Evolutionary conservation across 2,329 filamentous ascomycete species (phyloP).

Genomic region (Scedosporium aurantiacum): DNA sequence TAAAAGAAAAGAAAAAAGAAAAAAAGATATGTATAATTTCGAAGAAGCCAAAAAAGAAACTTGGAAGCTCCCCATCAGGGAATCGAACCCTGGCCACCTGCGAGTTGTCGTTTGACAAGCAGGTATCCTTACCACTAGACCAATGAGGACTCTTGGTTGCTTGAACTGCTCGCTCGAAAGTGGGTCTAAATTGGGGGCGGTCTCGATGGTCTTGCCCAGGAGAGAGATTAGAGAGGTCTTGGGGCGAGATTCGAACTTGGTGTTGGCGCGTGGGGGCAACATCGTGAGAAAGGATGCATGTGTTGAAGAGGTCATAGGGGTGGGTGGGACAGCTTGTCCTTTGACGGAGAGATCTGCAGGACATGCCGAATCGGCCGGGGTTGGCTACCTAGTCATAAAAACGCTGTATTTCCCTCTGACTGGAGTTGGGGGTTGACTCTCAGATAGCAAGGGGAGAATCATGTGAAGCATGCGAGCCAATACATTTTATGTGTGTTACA

Average conservation of each 20-base stretch:
- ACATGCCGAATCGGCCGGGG: too few relatives aligned
- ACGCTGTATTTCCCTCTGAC: too few relatives aligned
- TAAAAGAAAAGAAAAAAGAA: not conserved
- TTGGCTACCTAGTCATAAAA: too few relatives aligned
- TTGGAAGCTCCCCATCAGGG: not conserved
- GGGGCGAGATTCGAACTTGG: too few relatives aligned
- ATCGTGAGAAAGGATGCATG: not conserved
- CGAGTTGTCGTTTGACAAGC: not conserved
- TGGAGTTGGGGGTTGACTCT: too few relatives aligned
- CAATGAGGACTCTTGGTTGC: not conserved
- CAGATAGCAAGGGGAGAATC: too few relatives aligned
- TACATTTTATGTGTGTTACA: too few relatives aligned
- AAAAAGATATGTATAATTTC: not conserved
- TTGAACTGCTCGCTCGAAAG: not conserved
- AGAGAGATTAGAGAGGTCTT: not conserved
- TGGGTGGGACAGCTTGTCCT: too few relatives aligned
- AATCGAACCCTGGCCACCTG: not conserved
- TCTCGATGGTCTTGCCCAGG: not conserved
- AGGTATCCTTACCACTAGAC: not conserved
- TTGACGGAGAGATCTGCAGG: too few relatives aligned
- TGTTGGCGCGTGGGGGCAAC: not conserved
- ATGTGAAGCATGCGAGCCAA: too few relatives aligned
- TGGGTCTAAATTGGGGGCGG: not conserved
- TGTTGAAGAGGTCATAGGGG: too few relatives aligned
- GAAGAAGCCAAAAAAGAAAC: not conserved